Base-by-base conservation (phyloP, 2,329 filamentous ascomycete species). In the Beauveria caledonica region DNA sequence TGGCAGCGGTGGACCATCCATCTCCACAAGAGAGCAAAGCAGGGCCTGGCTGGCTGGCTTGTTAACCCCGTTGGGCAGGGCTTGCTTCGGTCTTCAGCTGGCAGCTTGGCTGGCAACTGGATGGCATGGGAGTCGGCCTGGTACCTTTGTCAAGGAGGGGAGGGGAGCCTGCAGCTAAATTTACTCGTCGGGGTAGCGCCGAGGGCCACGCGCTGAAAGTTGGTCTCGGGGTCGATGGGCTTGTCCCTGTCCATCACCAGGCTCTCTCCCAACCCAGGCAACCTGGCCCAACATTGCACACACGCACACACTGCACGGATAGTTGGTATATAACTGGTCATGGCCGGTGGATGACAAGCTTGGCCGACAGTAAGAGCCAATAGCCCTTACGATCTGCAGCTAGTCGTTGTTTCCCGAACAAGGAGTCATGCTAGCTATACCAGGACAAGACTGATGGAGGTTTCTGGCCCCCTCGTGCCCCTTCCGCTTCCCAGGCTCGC, bases 121-220 rank as follows among this genome's bases (percentile, higher is more conserved):
- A n/a, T n/a, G n/a, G n/a, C n/a, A 56, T 46, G 42, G 44, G 29
- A 50, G 17, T 27, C 21, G 36, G 46, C n/a, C 29, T 51, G 56
- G 56, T 44, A 58, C 56, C 46, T 58, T 58, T 58, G 56, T 58
- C 46, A 51, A n/a, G 45, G 44, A 42, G 45, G 52, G 45, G 21
- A 21, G 42, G 17, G 27, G 33, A 25, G 15, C 6, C 3, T 36
- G 42, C 19, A 56, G 53, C 42, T 23, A 36, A 13, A 13, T 36
- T 36, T 13, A 19, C 52, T 56, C 27, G 25, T 46, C 25, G 36
- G 42, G 51, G 27, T 36, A 44, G 39, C 21, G 21, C 39, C 51
- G 51, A 54, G 42, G 25, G 13, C 40, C 29, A 25, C 33, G 50
- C 27, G 21, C 33, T 19, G 50, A 23, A 36, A 21, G 40, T 29